Percentiles rank a stretch among this genome's conserved stretches.
phyloP scores from a whole-genome alignment of 352 stramenopile species.

The Pythium coloratum region DNA sequence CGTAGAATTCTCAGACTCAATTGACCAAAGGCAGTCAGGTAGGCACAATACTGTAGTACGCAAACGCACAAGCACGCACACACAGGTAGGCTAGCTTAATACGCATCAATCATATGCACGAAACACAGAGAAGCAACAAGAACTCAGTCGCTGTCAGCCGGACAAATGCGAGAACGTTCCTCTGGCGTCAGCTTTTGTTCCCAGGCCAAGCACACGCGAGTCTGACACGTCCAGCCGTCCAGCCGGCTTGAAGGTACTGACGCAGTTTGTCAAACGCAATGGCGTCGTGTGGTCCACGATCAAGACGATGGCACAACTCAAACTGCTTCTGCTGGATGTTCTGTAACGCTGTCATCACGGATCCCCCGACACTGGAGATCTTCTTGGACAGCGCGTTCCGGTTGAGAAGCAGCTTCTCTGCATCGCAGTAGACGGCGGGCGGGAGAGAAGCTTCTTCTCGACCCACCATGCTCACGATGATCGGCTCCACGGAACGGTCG shows the following conservation, averaged over 20 bases:
- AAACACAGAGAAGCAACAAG: no score
- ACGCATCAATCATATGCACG: not conserved
- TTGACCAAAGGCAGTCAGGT: not conserved
- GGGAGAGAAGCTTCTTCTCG: not conserved
- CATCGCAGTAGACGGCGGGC: constrained; percentile 28
- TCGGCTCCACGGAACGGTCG: not conserved
- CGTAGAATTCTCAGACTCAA: constrained; percentile 30
- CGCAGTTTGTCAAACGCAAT: no score
- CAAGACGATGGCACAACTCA: constrained; percentile 24
- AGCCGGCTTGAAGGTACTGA: no score
- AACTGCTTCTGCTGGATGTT: constrained; percentile 22
- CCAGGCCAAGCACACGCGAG: no score
- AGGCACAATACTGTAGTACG: not conserved
- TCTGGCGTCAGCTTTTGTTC: no score
- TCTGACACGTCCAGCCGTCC: no score
- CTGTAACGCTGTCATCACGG: constrained; percentile 5
- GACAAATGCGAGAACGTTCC: no score
- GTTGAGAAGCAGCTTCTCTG: constrained; percentile 26
- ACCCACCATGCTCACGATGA: constrained; percentile 30
- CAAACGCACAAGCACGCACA: not conserved
- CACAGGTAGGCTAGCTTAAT: not conserved
- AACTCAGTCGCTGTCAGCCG: no score
- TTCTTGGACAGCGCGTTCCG: constrained; percentile 22
- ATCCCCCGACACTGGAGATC: constrained; percentile 11
- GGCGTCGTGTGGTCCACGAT: not conserved